Conservation (phyloP, 352 stramenopile genomes). For the Globisporangium viniferum region DNA sequence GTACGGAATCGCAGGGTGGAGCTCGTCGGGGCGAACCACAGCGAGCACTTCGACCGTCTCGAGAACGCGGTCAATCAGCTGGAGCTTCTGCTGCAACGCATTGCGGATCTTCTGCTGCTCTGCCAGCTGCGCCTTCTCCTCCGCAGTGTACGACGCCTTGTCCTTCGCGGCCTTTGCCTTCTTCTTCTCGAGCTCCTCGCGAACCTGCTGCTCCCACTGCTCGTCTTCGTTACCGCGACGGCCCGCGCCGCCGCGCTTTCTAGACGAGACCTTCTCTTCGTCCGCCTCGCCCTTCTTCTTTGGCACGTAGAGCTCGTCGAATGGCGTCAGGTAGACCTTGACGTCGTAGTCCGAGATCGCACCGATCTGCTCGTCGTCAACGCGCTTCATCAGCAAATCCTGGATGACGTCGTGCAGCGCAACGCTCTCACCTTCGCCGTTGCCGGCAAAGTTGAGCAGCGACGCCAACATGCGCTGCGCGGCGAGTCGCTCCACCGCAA, state of each 20-base stretch:
- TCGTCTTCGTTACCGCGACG: slow-evolving; percentile 75
- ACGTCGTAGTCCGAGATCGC: slow-evolving; percentile 60
- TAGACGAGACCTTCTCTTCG: slow-evolving; percentile 20
- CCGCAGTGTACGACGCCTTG: slow-evolving; percentile 42
- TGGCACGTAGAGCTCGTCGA: slow-evolving; percentile 70
- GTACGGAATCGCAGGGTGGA: slow-evolving; percentile 70
- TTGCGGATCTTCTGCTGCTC: slow-evolving; percentile 59
- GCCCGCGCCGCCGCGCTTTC: slow-evolving; percentile 31
- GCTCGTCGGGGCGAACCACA: slow-evolving; percentile 48
- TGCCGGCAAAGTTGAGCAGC: slow-evolving; percentile 77
- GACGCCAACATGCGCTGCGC: slow-evolving; percentile 69
- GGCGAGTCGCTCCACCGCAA: slow-evolving; percentile 45
- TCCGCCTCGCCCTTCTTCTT: slow-evolving; percentile 41
- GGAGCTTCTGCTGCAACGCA: slow-evolving; percentile 41
- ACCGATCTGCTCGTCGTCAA: slow-evolving; percentile 47
- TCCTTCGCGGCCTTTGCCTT: slow-evolving; percentile 33
- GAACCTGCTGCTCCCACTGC: slow-evolving; percentile 81
- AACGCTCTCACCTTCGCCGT: slow-evolving; percentile 72
- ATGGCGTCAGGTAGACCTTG: slow-evolving; percentile 54
- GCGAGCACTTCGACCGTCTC: slow-evolving; percentile 67
- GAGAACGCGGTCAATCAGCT: slow-evolving; percentile 44
- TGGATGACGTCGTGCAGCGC: slow-evolving; percentile 71
- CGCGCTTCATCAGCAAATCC: slow-evolving; percentile 46
- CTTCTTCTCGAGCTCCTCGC: slow-evolving; percentile 82
- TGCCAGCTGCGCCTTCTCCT: slow-evolving; percentile 54